Evolutionary conservation across 2,329 filamentous ascomycete species (phyloP).

Genomic region (Aspergillus oerlinghausenensis): DNA sequence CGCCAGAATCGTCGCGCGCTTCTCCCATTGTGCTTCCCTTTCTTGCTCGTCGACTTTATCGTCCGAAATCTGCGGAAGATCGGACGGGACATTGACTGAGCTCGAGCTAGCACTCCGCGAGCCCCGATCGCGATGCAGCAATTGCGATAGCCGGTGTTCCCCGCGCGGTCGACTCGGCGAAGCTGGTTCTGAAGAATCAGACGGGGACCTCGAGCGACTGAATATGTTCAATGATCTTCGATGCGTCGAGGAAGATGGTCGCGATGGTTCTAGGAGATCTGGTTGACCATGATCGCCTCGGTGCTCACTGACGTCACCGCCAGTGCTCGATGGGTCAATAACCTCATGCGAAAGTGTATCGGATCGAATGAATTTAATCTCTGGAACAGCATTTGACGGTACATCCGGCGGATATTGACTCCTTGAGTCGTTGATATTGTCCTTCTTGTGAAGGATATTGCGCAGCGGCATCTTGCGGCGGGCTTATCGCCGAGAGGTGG

Average conservation of each 20-base stretch:
- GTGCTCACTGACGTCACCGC: slow-evolving; percentile 35
- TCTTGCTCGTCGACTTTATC: slow-evolving; percentile 47
- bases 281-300: not conserved
- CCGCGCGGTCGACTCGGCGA: slow-evolving; percentile 23
- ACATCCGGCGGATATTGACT: slow-evolving; percentile 44
- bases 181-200: slow-evolving; percentile 18
- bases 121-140: slow-evolving; percentile 32
- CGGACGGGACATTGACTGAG: slow-evolving; percentile 67
- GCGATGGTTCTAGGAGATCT: slow-evolving; percentile 12
- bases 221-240: slow-evolving; percentile 31
- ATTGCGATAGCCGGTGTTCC: slow-evolving; percentile 31
- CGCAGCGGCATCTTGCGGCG: slow-evolving; percentile 51
- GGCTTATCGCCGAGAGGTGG: not conserved
- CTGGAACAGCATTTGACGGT: slow-evolving; percentile 46
- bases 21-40: slow-evolving; percentile 80
- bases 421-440: slow-evolving; percentile 41
- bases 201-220: slow-evolving; percentile 24
- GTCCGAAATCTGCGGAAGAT: slow-evolving; percentile 69
- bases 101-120: slow-evolving; percentile 31
- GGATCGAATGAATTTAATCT: slow-evolving; percentile 79
- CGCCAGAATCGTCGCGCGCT: slow-evolving; percentile 83
- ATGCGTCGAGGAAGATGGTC: slow-evolving; percentile 28
- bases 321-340: slow-evolving; percentile 63
- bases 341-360: slow-evolving; percentile 77
- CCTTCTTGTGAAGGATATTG: slow-evolving; percentile 60